Percentiles rank a stretch among this genome's conserved stretches.
phyloP scores from a whole-genome alignment of 345 rosid genomes.

The Eutrema heterophyllum region DNA sequence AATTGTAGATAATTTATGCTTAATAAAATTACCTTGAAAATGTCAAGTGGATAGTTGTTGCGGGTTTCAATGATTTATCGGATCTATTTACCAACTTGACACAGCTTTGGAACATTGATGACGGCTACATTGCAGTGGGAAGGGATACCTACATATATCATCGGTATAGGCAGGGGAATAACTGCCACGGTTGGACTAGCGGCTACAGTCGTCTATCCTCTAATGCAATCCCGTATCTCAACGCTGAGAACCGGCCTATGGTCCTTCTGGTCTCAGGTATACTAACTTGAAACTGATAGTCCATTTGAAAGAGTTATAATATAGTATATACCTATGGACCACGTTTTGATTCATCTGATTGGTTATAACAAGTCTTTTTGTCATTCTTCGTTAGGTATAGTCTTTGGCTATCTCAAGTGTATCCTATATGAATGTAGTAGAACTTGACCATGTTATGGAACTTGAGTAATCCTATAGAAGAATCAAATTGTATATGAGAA shows the following conservation, averaged over 20 bases:
- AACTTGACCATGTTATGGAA: neutral
- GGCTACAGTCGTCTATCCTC: constrained; percentile 72
- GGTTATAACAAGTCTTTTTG: neutral
- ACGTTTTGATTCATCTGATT: neutral
- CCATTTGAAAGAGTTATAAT: neutral
- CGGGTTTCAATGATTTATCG: neutral
- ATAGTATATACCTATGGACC: neutral
- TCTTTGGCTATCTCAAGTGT: neutral
- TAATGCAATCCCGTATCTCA: constrained; percentile 49
- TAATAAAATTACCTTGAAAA: too few relatives aligned
- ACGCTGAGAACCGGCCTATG: constrained; percentile 81
- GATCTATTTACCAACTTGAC: neutral
- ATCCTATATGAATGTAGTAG: neutral
- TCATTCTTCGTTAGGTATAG: neutral
- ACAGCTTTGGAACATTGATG: constrained; percentile 90
- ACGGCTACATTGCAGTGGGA: constrained; percentile 79
- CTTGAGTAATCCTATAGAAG: neutral
- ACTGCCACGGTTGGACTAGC: constrained; percentile 71
- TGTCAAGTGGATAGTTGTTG: neutral
- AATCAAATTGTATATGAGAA: too few relatives aligned
- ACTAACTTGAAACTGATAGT: neutral
- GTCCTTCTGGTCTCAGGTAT: constrained; percentile 91
- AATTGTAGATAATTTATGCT: neutral
- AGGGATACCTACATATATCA: constrained; percentile 68
- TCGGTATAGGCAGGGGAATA: constrained; percentile 76